phyloP scores from a whole-genome alignment of 208 protist genomes.

The Leishmania major region DNA sequence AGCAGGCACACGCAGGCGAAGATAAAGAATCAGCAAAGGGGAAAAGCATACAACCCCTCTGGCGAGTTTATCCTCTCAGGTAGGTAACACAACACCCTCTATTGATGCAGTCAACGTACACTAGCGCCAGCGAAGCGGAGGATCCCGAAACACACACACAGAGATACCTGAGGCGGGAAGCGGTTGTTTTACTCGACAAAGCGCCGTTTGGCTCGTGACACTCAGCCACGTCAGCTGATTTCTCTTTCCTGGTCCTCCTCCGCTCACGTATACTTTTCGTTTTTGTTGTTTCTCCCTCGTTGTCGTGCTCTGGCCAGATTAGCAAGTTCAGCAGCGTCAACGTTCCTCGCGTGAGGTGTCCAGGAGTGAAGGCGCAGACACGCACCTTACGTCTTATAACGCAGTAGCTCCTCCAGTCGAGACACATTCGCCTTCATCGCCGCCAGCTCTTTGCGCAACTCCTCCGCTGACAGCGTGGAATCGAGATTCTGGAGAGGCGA shows the following conservation, averaged over 20 bases:
- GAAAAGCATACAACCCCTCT: background rate
- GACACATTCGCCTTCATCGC: slow-evolving; percentile 59
- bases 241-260: background rate
- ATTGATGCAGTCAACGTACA: background rate
- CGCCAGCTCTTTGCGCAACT: slow-evolving; percentile 48
- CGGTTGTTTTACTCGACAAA: background rate
- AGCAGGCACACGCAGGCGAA: background rate
- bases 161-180: no score
- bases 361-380: background rate
- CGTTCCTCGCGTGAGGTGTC: background rate
- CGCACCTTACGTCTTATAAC: slow-evolving; percentile 24
- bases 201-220: background rate
- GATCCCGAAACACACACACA: no score
- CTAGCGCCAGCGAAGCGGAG: background rate
- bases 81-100: background rate
- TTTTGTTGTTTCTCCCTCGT: background rate
- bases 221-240: background rate
- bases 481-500: background rate
- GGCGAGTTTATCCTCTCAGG: background rate
- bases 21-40: background rate
- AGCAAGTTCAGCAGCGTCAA: background rate
- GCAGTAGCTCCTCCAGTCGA: slow-evolving; percentile 54
- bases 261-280: background rate
- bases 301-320: background rate
- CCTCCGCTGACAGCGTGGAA: background rate